Conservation (phyloP, 768 basidiomycete genomes). For the Suillus americanus region DNA sequence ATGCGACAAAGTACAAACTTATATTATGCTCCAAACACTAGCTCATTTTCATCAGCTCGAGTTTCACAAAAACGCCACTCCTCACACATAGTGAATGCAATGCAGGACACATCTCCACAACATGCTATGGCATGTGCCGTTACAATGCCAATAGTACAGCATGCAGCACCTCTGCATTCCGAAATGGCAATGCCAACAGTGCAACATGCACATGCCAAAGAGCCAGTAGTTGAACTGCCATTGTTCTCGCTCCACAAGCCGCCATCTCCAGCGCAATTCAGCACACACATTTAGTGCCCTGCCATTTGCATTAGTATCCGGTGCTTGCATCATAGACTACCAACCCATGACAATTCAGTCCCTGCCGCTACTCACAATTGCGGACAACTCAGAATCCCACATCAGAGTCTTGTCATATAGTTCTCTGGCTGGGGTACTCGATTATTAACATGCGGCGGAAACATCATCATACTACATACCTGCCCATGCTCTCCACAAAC, state of each 20-base stretch:
- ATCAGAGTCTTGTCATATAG: not conserved
- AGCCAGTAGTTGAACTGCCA: slow-evolving; percentile 3
- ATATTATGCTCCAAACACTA: too few relatives aligned
- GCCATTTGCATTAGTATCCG: not conserved
- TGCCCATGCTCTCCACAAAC: not conserved
- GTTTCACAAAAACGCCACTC: too few relatives aligned
- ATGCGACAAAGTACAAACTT: too few relatives aligned
- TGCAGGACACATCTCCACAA: too few relatives aligned
- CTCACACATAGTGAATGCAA: too few relatives aligned
- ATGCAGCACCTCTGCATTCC: too few relatives aligned
- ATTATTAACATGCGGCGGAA: not conserved
- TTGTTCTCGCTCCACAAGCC: not conserved
- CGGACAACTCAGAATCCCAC: not conserved
- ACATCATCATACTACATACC: not conserved
- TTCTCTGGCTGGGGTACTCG: not conserved
- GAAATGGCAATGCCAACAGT: too few relatives aligned
- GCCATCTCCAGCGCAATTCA: not conserved
- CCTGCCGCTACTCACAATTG: not conserved
- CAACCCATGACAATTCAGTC: not conserved
- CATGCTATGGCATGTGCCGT: too few relatives aligned
- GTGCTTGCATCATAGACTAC: not conserved
- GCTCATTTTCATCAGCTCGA: too few relatives aligned
- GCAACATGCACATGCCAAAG: too few relatives aligned
- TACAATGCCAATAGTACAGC: too few relatives aligned
- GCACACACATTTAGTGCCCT: not conserved